Evolutionary conservation across 257 asterid genomes (phyloP).

Genomic region (Schizonepeta tenuifolia): DNA sequence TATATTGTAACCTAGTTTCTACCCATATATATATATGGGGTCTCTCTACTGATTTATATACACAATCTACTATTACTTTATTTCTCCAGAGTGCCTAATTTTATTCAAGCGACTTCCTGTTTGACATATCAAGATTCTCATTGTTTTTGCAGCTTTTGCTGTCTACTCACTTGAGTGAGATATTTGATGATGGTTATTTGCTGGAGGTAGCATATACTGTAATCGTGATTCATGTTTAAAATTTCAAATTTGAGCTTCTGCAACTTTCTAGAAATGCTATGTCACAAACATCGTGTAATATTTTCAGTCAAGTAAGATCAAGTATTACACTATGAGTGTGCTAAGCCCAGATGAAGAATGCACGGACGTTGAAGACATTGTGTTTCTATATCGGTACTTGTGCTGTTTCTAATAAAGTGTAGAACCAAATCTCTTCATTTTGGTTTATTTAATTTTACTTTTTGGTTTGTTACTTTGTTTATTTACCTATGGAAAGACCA

Average conservation of each 20-base stretch:
- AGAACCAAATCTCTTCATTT: background rate
- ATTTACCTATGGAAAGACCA: slow-evolving; percentile 4
- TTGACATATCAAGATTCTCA: slow-evolving; percentile 30
- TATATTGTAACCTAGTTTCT: too few species aligned
- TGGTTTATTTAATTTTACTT: too few species aligned
- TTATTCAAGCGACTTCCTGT: slow-evolving; percentile 18
- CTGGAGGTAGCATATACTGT: slow-evolving; percentile 59
- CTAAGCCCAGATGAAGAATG: slow-evolving; percentile 68
- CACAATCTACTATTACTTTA: too few species aligned
- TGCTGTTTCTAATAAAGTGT: slow-evolving; percentile 20
- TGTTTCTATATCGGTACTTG: slow-evolving; percentile 76
- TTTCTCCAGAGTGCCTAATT: too few species aligned
- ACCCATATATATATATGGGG: too few species aligned
- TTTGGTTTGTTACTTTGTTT: background rate
- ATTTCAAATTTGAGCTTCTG: slow-evolving; percentile 30
- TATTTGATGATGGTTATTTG: slow-evolving; percentile 71
- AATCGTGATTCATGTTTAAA: slow-evolving; percentile 32
- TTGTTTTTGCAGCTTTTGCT: slow-evolving; percentile 71
- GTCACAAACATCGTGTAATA: slow-evolving; percentile 24
- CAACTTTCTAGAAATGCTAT: slow-evolving; percentile 31
- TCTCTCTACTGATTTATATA: too few species aligned
- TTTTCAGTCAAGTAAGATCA: slow-evolving; percentile 77
- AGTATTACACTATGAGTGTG: slow-evolving; percentile 93
- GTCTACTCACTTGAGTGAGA: slow-evolving; percentile 93
- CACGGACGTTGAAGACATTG: slow-evolving; percentile 74